Conservation (phyloP, 208 protist species). For the Leishmania tropica region DNA sequence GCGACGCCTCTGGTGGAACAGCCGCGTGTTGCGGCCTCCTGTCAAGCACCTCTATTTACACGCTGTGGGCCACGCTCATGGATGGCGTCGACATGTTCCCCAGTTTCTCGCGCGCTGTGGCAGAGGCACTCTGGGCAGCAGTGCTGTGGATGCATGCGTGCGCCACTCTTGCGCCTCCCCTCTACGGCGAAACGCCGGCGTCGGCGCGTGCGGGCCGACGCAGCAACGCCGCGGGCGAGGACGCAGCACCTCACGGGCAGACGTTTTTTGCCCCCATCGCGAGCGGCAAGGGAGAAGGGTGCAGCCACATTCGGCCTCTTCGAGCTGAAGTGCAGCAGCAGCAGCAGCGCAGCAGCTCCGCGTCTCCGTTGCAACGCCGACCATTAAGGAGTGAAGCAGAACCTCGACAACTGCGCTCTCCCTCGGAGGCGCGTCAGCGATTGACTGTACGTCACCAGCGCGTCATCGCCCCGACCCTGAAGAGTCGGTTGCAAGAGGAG, state of each 20-base stretch:
- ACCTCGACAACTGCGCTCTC: neutral
- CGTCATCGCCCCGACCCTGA: neutral
- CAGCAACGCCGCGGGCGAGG: too few species aligned
- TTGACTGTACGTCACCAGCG: neutral
- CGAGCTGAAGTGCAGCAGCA: neutral
- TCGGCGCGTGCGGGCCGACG: too few species aligned
- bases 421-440: neutral
- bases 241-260: too few species aligned
- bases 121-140: conserved; percentile 25
- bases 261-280: neutral
- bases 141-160: conserved; percentile 27
- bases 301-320: neutral
- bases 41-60: conserved; percentile 12
- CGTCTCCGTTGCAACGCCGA: neutral
- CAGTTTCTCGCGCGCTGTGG: conserved; percentile 4
- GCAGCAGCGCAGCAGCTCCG: neutral
- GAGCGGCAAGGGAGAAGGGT: neutral
- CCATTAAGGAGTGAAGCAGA: neutral
- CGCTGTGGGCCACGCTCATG: conserved; percentile 17
- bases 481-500: neutral
- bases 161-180: neutral
- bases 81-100: conserved; percentile 12
- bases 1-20: neutral
- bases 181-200: too few species aligned
- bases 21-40: conserved; percentile 8